Base-by-base conservation (phyloP, 2,329 filamentous ascomycete genomes). In the Neoascochyta sp. region DNA sequence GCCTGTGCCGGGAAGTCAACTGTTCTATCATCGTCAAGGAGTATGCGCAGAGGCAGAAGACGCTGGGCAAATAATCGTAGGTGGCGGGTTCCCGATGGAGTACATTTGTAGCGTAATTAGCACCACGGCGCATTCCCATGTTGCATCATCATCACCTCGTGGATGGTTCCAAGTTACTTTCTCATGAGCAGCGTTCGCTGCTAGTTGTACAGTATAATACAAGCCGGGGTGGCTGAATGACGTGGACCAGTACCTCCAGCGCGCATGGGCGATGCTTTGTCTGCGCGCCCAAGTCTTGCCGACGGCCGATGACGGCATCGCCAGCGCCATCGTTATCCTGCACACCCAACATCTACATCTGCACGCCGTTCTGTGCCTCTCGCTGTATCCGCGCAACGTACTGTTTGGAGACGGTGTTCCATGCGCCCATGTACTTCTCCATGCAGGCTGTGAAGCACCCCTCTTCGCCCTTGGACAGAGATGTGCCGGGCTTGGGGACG, bases 21-120 rank as follows among this genome's bases (percentile, higher is more conserved):
- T 98, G 92, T 64, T 77, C 84, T 5, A 69, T 96, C 35, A 70
- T 92, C 30, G 82, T 96, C 36, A 82, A 81, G 62, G 87, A 98
- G 48, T 98, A 78, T 57, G 75, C 71, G 44, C 68, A 78, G 41
- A 65, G 70, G 44, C 78, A 80, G 60, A 69, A 68, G 60, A 60
- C 47, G 12, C 64, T 69, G 39, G 44, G 36, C 2, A 60, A 61
- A 50, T n/a, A n/a, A n/a, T n/a, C n/a, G n/a, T n/a, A n/a, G n/a
- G n/a, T n/a, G n/a, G n/a, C n/a, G n/a, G n/a, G n/a, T n/a, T n/a
- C n/a, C n/a, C n/a, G n/a, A n/a, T n/a, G 22, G 9, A 24, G 9
- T 21, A 28, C 25, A 29, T 33, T 32, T 16, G 20, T 22, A 15
- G 16, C 32, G n/a, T n/a, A 10, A 9, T 11, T 19, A 16, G 22